Evolutionary conservation across 1,284 basidiomycete genomes (phyloP), one percentile per base, ranked within the genome.

Genomic region (Leccinum huronense): DNA sequence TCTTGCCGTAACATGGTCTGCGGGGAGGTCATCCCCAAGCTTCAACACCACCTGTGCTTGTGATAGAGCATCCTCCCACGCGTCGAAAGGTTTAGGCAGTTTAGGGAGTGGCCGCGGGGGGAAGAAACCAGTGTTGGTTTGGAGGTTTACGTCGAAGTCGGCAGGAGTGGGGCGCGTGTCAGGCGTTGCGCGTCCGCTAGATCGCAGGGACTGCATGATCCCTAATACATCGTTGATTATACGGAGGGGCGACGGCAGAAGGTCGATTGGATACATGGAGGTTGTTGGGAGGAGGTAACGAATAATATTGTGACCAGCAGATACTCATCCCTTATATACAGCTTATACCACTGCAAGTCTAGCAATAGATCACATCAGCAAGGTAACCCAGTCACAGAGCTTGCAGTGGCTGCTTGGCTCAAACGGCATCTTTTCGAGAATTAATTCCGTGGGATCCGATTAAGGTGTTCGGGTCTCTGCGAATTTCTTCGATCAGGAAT

Each of bases 41-140:
- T 81, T 83, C 53, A 96, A 73, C 8, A 81, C 80, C 8, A 80
- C 81, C 58, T 80, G 80, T 14, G 87, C 91, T 27, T 81, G 79
- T 11, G 74, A 78, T 34, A 89, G 81, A 54, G 84, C 86, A 60
- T 79, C 70, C 78, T 96, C 95, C 95, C 94, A 98, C 2, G 88
- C 72, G 8, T 79, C 79, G 71, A 86, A 94, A 23, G 78, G 75
- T 14, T 72, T 73, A 3, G 80, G 79, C 9, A 98, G 81, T 31
- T 80, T 81, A 14, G 82, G 81, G 7, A 96, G 80, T 1, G 88
- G 87, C 53, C 83, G 79, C 1, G 84, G 79, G 0, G 97, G 97
- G 67, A 98, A 84, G 80, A 98, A 98, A 1, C 97, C 97, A 1
- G 93, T 92, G 72, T 93, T 85, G 1, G 91, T 91, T 30, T 79